Evolutionary conservation across 345 rosid species (phyloP), one percentile per base, ranked within the genome.

Genomic region (Syzygium oleosum): DNA sequence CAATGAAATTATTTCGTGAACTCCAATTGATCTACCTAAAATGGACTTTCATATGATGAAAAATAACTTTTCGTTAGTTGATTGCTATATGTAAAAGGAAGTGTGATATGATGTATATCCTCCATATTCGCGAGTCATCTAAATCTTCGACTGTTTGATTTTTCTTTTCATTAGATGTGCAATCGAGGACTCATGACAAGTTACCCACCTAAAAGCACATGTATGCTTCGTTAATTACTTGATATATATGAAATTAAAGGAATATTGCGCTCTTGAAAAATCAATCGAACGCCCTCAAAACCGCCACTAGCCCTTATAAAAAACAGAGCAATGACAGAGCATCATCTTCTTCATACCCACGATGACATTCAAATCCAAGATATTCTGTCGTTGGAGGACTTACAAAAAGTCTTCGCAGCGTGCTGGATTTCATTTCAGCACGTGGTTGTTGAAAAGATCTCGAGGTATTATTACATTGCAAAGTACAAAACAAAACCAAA

Each of bases 251-350:
- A 3, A 34, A 68, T 34, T 10, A 3, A 68, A 68, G 6, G 79
- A 9, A 22, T 2, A 9, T 65, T 3, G 5, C 22, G 7, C 5
- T 29, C 4, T 34, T 2, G 6, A 68, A 68, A 9, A 68, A 68
- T 68, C 79, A 16, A 34, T 68, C 25, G 3, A 68, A 17, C 0
- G 23, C 6, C 3, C 34, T 12, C 34, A 68, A 68, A 17, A 8
- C 4, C 6, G 6, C 7, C 13, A 17, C 7, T 0, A 4, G 79
- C 38, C 7, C 1, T 5, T 8, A 17, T 17, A 1, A 4, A 16
- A 4, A 34, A 31, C 1, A n/a, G 43, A 68, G 46, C 34, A 31
- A 31, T 15, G 22, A 68, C 2, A 16, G 3, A 9, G 6, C 21
- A 29, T 65, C 79, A 2, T n/a, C 15, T 31, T 31, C 3, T 17